Conservation (phyloP, 75 land plant genomes). For the Selaginella tamariscina region DNA sequence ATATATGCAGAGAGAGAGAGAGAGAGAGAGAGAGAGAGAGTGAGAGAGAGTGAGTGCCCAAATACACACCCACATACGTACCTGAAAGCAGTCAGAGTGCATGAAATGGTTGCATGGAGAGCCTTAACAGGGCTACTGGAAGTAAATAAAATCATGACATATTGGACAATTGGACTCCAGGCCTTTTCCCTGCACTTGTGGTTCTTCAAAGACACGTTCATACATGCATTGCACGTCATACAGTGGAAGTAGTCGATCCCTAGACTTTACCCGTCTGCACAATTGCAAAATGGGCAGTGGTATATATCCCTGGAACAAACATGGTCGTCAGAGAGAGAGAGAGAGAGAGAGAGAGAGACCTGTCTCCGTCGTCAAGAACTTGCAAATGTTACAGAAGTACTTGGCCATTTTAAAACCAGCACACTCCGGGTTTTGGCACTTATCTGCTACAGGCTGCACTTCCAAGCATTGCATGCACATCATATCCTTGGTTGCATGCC, state of each 20-base stretch:
- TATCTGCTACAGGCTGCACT: constrained; percentile 55
- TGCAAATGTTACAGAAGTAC: constrained; percentile 74
- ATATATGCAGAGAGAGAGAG: no score
- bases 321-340: background rate
- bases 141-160: constrained; percentile 58
- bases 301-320: constrained; percentile 46
- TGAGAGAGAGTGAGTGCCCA: no score
- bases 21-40: background rate
- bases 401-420: constrained; percentile 52
- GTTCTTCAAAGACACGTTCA: constrained; percentile 32
- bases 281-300: constrained; percentile 79
- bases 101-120: constrained; percentile 70
- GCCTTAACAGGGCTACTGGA: constrained; percentile 60
- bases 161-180: constrained; percentile 64
- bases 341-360: constrained; percentile 32
- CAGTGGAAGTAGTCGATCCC: constrained; percentile 70
- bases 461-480: constrained; percentile 81
- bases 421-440: constrained; percentile 56
- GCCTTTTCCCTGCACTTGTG: constrained; percentile 66
- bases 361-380: constrained; percentile 76
- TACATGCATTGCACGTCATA: constrained; percentile 78
- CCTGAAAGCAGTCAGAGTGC: constrained; percentile 77
- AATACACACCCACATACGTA: constrained; percentile 10
- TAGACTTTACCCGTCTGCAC: constrained; percentile 61
- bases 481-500: constrained; percentile 78